phyloP scores from a whole-genome alignment of 1,139 yeast genomes.

The Geotrichum reessii region DNA sequence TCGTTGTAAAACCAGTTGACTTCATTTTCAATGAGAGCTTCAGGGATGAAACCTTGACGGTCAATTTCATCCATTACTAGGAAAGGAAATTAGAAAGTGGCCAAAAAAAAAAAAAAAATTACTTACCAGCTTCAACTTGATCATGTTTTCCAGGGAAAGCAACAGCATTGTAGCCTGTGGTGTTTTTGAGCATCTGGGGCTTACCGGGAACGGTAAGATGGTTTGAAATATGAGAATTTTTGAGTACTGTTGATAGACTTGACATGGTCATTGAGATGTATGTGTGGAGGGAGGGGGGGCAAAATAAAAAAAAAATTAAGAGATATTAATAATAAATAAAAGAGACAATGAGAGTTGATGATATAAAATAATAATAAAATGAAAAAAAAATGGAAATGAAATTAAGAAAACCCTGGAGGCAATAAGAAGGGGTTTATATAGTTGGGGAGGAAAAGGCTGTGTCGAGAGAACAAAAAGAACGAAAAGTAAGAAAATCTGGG shows the following conservation, averaged over 20 bases:
- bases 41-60: constrained; percentile 84
- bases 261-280: not conserved
- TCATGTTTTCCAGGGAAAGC: constrained; percentile 77
- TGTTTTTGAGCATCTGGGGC: constrained; percentile 6
- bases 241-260: not conserved
- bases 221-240: not conserved
- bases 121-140: constrained; percentile 57
- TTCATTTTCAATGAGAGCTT: constrained; percentile 74
- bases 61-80: constrained; percentile 77
- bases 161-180: constrained; percentile 59
- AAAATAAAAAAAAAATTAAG: not conserved
- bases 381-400: not conserved
- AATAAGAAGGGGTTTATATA: not conserved
- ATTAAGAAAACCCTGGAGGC: not conserved
- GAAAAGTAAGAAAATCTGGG: not conserved
- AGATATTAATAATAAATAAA: no score
- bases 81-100: not conserved
- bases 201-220: not conserved
- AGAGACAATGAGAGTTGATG: no score
- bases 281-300: no score
- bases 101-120: not conserved
- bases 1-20: constrained; percentile 84
- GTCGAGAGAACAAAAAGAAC: not conserved
- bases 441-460: not conserved
- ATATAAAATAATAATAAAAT: not conserved